phyloP scores from a whole-genome alignment of 176 grass and related monocot species.

The Saccharum spontaneum region DNA sequence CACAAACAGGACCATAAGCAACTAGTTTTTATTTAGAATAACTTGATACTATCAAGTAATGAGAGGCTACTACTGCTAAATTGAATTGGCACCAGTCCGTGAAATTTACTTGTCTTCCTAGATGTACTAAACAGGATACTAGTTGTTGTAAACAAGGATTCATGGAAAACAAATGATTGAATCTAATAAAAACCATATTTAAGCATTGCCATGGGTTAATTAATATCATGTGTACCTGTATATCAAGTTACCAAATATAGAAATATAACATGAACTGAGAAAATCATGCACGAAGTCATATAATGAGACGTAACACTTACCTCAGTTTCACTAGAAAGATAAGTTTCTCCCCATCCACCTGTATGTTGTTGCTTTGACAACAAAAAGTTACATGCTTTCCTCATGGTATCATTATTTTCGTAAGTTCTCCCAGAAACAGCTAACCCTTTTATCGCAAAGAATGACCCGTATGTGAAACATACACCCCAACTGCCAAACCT shows the following conservation, averaged over 20 bases:
- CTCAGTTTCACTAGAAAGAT: slow-evolving; percentile 36
- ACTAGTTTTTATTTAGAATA: too few species aligned
- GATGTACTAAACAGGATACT: too few species aligned
- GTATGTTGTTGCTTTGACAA: slow-evolving; percentile 49
- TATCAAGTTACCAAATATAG: background rate
- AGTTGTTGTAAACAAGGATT: background rate
- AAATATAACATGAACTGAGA: too few species aligned
- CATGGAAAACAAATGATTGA: background rate
- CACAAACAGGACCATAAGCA: too few species aligned
- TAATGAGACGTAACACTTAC: background rate
- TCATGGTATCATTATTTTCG: slow-evolving; percentile 37
- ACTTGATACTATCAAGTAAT: too few species aligned
- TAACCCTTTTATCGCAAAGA: slow-evolving; percentile 52
- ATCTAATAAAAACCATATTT: background rate
- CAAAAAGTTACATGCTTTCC: slow-evolving; percentile 54
- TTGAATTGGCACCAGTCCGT: too few species aligned
- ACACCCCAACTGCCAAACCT: slow-evolving; percentile 59
- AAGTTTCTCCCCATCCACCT: slow-evolving; percentile 59
- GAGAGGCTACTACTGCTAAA: too few species aligned
- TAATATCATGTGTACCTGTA: too few species aligned
- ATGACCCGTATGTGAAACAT: slow-evolving; percentile 61
- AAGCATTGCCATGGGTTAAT: background rate
- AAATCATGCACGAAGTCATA: background rate
- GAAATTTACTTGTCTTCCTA: too few species aligned
- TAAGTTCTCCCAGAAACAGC: slow-evolving; percentile 46